A percentile compares a stretch with the other conserved stretches of the same genome.
Evolutionary conservation across 2,329 filamentous ascomycete species (phyloP).

Genomic region (Septoria linicola): DNA sequence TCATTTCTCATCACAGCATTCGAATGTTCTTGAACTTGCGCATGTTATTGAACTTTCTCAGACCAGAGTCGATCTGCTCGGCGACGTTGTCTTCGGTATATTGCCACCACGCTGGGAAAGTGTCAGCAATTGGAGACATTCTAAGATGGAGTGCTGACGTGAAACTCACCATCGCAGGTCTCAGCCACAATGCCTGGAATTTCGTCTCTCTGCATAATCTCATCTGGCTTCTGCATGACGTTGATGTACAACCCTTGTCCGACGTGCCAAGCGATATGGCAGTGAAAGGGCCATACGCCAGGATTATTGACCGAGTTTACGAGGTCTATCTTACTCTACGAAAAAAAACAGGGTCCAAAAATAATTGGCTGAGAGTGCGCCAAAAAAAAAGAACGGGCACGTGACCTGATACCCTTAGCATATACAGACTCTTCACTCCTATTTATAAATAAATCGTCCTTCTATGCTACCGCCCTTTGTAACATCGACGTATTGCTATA

Average conservation of each 20-base stretch:
- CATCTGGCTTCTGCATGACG: slow-evolving; percentile 24
- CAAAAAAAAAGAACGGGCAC: no score
- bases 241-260: slow-evolving; percentile 33
- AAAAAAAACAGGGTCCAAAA: no score
- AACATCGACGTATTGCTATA: no score
- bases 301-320: slow-evolving; percentile 55
- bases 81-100: not conserved
- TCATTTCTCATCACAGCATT: no score
- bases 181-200: slow-evolving; percentile 48
- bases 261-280: slow-evolving; percentile 50
- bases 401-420: no score
- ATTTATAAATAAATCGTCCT: no score
- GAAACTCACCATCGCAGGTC: slow-evolving; percentile 55
- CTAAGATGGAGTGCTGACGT: no score
- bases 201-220: slow-evolving; percentile 18
- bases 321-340: no score
- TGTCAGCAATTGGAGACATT: slow-evolving; percentile 22
- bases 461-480: no score
- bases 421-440: no score
- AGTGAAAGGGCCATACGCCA: slow-evolving; percentile 60
- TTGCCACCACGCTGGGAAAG: not conserved
- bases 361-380: no score
- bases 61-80: slow-evolving; percentile 6
- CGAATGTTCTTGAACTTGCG: slow-evolving; percentile 4
- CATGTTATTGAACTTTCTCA: slow-evolving; percentile 3